These are phyloP conservation scores for Phaffomyces thermotolerans DNA, from an alignment of 805 yeast species.

Conservation along the genomic window DNA sequence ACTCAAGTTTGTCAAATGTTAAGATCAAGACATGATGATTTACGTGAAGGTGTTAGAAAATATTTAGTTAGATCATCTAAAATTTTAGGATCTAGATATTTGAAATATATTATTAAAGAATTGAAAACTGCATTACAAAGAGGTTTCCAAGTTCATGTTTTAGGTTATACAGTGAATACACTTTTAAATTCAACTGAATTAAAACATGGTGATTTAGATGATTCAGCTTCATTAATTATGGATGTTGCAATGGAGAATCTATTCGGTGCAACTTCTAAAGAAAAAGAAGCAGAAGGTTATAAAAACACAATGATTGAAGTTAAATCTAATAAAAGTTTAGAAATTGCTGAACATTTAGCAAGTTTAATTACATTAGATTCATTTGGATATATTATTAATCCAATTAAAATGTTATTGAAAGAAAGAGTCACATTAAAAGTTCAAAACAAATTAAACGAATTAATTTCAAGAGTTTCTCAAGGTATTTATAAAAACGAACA, in stretches of 20 bases:
- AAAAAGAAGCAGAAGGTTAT: slow-evolving; percentile 92
- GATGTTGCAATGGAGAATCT: slow-evolving; percentile 83
- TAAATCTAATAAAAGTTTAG: slow-evolving; percentile 80
- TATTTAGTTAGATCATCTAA: slow-evolving; percentile 58
- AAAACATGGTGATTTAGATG: slow-evolving; percentile 69
- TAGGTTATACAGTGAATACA: slow-evolving; percentile 80
- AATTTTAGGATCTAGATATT: slow-evolving; percentile 64
- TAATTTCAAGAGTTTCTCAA: slow-evolving; percentile 66
- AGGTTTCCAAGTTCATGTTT: slow-evolving; percentile 91
- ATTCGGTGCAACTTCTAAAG: slow-evolving; percentile 88
- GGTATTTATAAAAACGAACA: slow-evolving; percentile 73
- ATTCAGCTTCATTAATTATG: slow-evolving; percentile 50
- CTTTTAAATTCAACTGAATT: slow-evolving; percentile 52
- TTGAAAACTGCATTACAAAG: slow-evolving; percentile 69
- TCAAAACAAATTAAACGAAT: slow-evolving; percentile 71
- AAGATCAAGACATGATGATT: slow-evolving; percentile 76
- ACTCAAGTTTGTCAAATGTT: slow-evolving; percentile 85
- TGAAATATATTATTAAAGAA: slow-evolving; percentile 71
- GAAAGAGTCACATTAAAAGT: slow-evolving; percentile 62
- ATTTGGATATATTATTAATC: slow-evolving; percentile 55
- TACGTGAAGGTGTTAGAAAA: slow-evolving; percentile 80
- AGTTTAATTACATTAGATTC: slow-evolving; percentile 49
- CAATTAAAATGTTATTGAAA: slow-evolving; percentile 55
- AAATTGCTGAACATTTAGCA: slow-evolving; percentile 75
- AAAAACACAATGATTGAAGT: slow-evolving; percentile 83